These are phyloP conservation scores for Stipa capillata DNA, from an alignment of 176 grass and related monocot genomes.

Conservation along the genomic window DNA sequence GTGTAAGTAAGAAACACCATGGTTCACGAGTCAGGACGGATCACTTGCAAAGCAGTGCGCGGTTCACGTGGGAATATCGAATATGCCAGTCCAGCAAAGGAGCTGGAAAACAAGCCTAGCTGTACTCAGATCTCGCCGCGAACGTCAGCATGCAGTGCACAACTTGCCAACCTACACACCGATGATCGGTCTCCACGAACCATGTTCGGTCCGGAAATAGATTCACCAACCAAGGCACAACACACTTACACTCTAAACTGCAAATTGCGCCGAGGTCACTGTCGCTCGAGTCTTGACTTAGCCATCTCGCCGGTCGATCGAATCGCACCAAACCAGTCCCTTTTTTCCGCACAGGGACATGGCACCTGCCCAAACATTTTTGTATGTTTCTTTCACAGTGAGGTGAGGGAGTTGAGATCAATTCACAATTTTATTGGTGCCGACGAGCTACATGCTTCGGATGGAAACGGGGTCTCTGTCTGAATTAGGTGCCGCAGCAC, in stretches of 20 bases:
- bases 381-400: not conserved
- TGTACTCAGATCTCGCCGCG: not conserved
- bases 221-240: not conserved
- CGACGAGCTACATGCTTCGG: not conserved
- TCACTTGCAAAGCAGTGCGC: not conserved
- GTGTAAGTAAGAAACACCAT: not conserved
- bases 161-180: not conserved
- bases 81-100: not conserved
- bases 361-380: not conserved
- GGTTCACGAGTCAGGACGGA: too few species aligned
- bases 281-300: not conserved
- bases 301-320: not conserved
- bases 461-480: not conserved
- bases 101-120: not conserved
- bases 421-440: not conserved
- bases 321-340: constrained; percentile 12
- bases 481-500: not conserved
- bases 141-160: not conserved
- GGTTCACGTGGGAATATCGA: not conserved
- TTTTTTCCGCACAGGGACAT: constrained; percentile 3
- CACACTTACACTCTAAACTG: not conserved
- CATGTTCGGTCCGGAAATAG: not conserved
- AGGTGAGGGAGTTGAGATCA: too few species aligned
- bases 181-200: not conserved
- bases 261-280: not conserved